Percentiles rank a stretch among this genome's conserved stretches.
Evolutionary conservation across 306 rosid species (phyloP).

Genomic region (Benincasa hispida): DNA sequence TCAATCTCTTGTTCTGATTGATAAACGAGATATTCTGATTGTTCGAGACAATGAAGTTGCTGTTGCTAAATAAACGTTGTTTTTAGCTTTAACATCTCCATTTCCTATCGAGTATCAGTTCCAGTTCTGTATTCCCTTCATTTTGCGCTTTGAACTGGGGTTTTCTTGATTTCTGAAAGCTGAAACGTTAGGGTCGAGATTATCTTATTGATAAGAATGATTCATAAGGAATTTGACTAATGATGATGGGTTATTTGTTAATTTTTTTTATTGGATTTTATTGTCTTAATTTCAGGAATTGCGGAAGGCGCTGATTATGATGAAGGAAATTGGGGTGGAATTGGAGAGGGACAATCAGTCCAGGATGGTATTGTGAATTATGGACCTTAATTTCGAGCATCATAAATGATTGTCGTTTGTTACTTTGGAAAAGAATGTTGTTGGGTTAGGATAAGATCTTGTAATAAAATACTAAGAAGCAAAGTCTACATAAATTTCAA

Average conservation of each 20-base stretch:
- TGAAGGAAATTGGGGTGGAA: constrained; percentile 72
- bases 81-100: not conserved
- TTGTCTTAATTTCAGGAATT: constrained; percentile 40
- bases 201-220: not conserved
- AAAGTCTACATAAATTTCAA: not conserved
- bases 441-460: not conserved
- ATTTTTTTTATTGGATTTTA: not conserved
- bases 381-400: not conserved
- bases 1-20: not conserved
- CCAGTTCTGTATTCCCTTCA: not conserved
- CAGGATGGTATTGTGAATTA: constrained; percentile 30
- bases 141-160: not conserved
- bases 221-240: not conserved
- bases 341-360: constrained; percentile 49
- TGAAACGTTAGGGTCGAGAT: not conserved
- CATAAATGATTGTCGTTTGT: not conserved
- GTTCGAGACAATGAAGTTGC: not conserved
- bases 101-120: not conserved
- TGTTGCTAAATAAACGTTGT: not conserved
- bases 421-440: not conserved
- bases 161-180: not conserved
- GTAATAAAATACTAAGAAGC: not conserved
- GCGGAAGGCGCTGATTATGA: constrained; percentile 31
- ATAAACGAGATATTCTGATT: not conserved
- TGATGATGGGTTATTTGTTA: not conserved